Evolutionary conservation across 169 alveolate genomes (phyloP).

Genomic region (Eimeria maxima): DNA sequence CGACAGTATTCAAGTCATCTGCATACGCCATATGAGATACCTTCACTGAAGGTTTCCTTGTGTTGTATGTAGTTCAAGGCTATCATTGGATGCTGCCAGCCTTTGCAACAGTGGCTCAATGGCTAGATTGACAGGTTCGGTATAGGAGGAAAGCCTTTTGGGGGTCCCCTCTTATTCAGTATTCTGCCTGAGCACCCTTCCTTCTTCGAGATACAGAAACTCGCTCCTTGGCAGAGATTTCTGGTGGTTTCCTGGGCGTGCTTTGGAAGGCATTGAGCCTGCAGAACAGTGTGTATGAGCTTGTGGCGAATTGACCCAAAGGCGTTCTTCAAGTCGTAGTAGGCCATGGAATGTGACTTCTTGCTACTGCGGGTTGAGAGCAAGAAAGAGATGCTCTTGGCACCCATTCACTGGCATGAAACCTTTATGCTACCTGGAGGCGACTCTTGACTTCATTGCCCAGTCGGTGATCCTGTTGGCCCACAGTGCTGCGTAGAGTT

Average conservation of each 20-base stretch:
- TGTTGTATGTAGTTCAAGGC: neutral
- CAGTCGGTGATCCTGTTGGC: neutral
- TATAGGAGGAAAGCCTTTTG: too few species aligned
- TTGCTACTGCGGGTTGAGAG: neutral
- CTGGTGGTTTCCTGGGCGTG: too few species aligned
- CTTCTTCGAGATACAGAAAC: too few species aligned
- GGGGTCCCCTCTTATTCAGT: too few species aligned
- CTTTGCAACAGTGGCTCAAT: neutral
- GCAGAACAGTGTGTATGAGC: neutral
- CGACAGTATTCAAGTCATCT: conserved; percentile 8
- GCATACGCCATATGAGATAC: conserved; percentile 24
- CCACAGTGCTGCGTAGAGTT: conserved; percentile 51
- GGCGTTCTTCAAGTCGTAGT: neutral
- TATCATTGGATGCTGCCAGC: neutral
- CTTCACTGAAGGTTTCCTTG: neutral
- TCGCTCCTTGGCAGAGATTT: too few species aligned
- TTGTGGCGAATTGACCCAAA: neutral
- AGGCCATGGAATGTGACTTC: conserved; percentile 6
- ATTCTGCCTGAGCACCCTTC: too few species aligned
- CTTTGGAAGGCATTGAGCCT: too few species aligned
- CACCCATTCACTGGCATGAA: conserved; percentile 17
- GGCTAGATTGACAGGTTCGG: neutral
- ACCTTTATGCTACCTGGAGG: conserved; percentile 21
- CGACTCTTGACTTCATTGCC: neutral
- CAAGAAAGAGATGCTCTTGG: neutral